Conservation (phyloP, 2,329 filamentous ascomycete genomes). For the Eutypa lata region DNA sequence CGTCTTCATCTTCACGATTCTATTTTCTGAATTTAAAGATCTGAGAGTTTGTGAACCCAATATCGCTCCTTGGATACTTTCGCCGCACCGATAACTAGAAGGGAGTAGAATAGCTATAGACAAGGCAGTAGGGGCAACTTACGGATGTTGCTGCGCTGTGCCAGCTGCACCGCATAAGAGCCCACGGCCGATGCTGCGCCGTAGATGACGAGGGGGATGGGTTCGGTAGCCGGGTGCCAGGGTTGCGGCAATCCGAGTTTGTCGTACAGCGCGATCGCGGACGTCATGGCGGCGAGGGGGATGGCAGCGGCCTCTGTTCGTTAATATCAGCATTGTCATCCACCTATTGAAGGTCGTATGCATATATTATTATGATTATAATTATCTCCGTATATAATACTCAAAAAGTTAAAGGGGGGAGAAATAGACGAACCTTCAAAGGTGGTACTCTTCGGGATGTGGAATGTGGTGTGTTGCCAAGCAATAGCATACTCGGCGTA, state of each 20-base stretch:
- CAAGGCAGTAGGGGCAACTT: too few species aligned
- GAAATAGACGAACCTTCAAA: conserved; percentile 41
- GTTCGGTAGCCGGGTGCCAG: conserved; percentile 36
- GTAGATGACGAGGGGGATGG: conserved; percentile 45
- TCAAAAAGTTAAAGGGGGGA: background rate
- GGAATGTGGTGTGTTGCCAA: conserved; percentile 54
- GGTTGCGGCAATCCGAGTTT: conserved; percentile 45
- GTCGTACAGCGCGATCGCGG: conserved; percentile 48
- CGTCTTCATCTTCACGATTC: too few species aligned
- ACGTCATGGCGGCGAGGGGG: conserved; percentile 53
- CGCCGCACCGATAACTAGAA: too few species aligned
- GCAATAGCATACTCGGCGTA: conserved; percentile 62
- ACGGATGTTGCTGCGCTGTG: conserved; percentile 48
- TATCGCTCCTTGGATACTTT: too few species aligned
- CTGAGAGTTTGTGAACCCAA: too few species aligned
- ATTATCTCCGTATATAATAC: background rate
- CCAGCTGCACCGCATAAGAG: conserved; percentile 56
- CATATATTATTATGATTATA: too few species aligned
- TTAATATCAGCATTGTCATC: background rate
- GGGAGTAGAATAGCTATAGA: too few species aligned
- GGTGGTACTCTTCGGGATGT: conserved; percentile 43
- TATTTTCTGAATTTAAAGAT: too few species aligned
- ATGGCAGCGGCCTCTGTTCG: conserved; percentile 50
- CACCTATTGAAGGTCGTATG: too few species aligned
- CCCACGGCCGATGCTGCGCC: conserved; percentile 56